A percentile compares a stretch with the other conserved stretches of the same genome.
Evolutionary conservation across 495 filamentous ascomycete species (phyloP).

Genomic region (Parathielavia appendiculata): DNA sequence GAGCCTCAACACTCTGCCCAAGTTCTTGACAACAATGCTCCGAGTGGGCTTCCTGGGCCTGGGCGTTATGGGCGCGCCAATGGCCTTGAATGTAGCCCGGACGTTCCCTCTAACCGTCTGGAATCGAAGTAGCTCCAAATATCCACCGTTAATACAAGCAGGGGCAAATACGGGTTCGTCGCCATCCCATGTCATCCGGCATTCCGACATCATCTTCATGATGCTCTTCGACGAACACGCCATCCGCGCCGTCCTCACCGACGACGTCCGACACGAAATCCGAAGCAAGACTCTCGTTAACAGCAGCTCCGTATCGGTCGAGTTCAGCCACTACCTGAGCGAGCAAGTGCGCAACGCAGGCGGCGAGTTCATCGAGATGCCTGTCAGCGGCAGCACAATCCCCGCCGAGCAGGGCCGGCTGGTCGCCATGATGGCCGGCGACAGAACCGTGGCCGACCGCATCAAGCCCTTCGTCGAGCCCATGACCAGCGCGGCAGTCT

Average conservation of each 20-base stretch:
- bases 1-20: too few species aligned
- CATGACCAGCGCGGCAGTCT: background rate
- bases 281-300: background rate
- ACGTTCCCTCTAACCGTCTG: background rate
- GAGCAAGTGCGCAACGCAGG: background rate
- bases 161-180: background rate
- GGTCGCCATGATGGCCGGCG: background rate
- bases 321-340: background rate
- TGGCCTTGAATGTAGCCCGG: background rate
- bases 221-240: background rate
- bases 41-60: background rate
- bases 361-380: background rate
- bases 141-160: background rate
- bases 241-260: background rate
- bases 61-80: background rate
- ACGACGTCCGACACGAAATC: background rate
- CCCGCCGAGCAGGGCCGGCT: background rate
- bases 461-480: background rate
- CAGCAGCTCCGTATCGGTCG: background rate
- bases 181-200: background rate
- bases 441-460: background rate
- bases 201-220: background rate
- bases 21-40: background rate
- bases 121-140: background rate
- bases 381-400: background rate